Conservation (phyloP, 805 yeast genomes). For the Saccharomyces paradoxus region DNA sequence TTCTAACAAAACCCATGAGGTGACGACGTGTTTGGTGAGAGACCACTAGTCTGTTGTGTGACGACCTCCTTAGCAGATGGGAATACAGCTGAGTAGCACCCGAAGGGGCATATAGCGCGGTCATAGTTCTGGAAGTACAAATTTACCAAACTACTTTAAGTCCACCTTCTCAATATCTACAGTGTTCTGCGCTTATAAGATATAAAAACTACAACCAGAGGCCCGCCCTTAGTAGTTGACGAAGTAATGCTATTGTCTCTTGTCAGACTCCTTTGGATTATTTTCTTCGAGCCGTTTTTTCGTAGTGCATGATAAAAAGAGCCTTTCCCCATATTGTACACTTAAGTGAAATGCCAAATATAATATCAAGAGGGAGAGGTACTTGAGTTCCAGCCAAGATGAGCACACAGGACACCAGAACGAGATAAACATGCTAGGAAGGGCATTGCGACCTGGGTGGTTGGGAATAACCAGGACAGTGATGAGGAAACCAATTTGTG, state of each 20-base stretch:
- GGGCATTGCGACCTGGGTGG: not conserved
- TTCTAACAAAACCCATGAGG: conserved; percentile 35
- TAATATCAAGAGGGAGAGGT: not conserved
- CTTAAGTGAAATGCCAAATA: not conserved
- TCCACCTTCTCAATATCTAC: not conserved
- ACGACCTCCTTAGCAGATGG: not conserved
- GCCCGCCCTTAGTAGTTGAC: not conserved
- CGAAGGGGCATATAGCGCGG: not conserved
- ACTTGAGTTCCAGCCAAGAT: not conserved
- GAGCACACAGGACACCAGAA: not conserved
- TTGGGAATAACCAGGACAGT: not conserved
- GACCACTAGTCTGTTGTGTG: not conserved
- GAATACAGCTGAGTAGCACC: not conserved
- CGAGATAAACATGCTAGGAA: not conserved
- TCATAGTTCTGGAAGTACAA: not conserved
- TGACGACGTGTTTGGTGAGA: not conserved
- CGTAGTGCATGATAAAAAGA: not conserved
- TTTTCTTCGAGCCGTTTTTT: not conserved
- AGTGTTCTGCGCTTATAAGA: not conserved
- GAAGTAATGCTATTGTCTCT: not conserved
- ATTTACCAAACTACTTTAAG: not conserved
- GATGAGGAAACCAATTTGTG: not conserved
- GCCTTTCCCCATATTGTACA: not conserved
- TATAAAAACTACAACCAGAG: not conserved
- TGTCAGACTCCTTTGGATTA: not conserved